Conservation (phyloP, 306 rosid species). For the Citrullus mucosospermus region DNA sequence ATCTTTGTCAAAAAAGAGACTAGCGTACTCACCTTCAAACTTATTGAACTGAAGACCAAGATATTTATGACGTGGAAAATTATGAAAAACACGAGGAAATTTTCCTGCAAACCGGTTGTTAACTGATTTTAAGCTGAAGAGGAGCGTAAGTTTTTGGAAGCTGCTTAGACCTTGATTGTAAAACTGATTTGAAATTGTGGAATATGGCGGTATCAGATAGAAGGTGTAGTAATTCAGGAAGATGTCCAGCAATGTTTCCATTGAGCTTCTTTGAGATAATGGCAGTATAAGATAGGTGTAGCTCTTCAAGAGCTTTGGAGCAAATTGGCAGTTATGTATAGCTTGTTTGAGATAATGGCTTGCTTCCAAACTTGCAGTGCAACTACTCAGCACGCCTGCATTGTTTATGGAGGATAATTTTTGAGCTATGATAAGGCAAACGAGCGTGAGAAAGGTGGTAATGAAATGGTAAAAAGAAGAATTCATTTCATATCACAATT, state of each 20-base stretch:
- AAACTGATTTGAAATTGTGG: conserved; percentile 59
- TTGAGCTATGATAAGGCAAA: not conserved
- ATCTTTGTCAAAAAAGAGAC: conserved; percentile 44
- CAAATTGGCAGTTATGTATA: conserved; percentile 31
- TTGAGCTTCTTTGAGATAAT: not conserved
- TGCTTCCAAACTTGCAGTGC: conserved; percentile 58
- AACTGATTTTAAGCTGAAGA: conserved; percentile 49
- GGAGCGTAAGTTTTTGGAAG: conserved; percentile 26
- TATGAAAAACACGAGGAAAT: conserved; percentile 42
- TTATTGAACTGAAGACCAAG: conserved; percentile 65
- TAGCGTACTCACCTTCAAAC: conserved; percentile 50
- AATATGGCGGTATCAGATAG: conserved; percentile 42
- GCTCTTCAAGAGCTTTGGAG: conserved; percentile 26
- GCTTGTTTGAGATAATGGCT: conserved; percentile 57
- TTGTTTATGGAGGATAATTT: too few species aligned
- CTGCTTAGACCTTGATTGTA: conserved; percentile 51
- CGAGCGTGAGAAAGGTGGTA: not conserved
- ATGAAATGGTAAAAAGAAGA: not conserved
- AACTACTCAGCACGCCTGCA: not conserved
- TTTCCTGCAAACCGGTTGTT: conserved; percentile 56
- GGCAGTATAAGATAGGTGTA: not conserved
- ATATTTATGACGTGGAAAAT: conserved; percentile 34
- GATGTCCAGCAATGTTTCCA: conserved; percentile 56
- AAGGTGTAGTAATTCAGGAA: conserved; percentile 51
- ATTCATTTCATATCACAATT: conserved; percentile 8